phyloP scores from a whole-genome alignment of 1,284 basidiomycete genomes.

The Neolentinus lepideus region DNA sequence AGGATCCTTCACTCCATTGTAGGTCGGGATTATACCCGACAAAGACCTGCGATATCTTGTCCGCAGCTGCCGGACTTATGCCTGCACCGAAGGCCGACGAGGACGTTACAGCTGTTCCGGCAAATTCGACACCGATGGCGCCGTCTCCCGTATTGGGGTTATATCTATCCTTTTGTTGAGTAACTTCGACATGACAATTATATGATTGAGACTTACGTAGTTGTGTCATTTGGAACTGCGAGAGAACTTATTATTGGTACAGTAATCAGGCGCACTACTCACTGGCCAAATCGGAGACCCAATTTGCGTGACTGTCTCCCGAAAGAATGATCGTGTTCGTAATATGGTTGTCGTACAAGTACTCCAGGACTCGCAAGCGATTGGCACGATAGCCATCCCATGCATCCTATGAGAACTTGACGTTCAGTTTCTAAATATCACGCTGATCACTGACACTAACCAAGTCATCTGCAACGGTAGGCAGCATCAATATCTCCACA shows the following conservation, averaged over 20 bases:
- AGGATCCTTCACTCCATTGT: constrained; percentile 61
- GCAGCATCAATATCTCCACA: not conserved
- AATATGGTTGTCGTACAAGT: constrained; percentile 45
- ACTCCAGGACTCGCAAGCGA: constrained; percentile 47
- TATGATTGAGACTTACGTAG: constrained; percentile 20
- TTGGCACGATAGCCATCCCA: constrained; percentile 63
- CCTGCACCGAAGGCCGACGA: constrained; percentile 41
- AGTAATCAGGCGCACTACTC: constrained; percentile 15
- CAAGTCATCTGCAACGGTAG: not conserved
- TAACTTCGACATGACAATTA: not conserved
- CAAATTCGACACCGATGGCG: constrained; percentile 59
- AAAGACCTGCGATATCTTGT: constrained; percentile 31
- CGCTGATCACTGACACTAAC: constrained; percentile 12
- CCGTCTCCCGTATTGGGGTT: constrained; percentile 46
- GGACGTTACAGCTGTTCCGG: constrained; percentile 58
- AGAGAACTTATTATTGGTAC: not conserved
- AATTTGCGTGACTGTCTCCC: constrained; percentile 63
- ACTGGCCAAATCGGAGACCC: constrained; percentile 53
- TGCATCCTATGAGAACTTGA: constrained; percentile 32
- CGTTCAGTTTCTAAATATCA: constrained; percentile 5
- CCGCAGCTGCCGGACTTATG: constrained; percentile 31
- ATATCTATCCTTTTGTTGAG: constrained; percentile 29
- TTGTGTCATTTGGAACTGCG: constrained; percentile 42
- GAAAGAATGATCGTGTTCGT: constrained; percentile 53
- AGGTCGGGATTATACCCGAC: constrained; percentile 44